phyloP scores from a whole-genome alignment of 73 alveolate genomes.

The Breviolum minutum region DNA sequence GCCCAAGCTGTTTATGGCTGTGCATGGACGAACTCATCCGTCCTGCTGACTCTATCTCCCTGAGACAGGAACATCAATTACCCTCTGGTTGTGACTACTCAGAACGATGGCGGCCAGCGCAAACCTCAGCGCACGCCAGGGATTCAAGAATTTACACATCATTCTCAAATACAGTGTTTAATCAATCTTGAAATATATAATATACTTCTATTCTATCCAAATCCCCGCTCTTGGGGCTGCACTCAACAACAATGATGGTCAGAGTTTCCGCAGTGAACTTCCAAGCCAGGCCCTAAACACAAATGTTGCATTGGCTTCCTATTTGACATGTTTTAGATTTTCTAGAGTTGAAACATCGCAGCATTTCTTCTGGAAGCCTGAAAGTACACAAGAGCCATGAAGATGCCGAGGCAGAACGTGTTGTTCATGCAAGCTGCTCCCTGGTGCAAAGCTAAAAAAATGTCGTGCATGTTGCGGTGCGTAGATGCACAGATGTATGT shows the following conservation, averaged over 20 bases:
- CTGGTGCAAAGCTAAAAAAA: background rate
- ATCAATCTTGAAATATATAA: background rate
- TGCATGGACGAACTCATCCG: background rate
- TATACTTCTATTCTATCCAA: background rate
- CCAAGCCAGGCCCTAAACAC: slow-evolving; percentile 79
- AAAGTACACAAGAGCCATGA: slow-evolving; percentile 84
- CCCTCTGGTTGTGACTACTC: slow-evolving; percentile 35
- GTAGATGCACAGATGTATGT: background rate
- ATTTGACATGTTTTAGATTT: no score
- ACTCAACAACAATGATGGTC: slow-evolving; percentile 69
- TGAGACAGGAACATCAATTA: slow-evolving; percentile 40
- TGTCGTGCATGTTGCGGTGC: background rate
- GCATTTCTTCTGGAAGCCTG: slow-evolving; percentile 28
- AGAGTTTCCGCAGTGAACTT: slow-evolving; percentile 86
- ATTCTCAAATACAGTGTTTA: no score
- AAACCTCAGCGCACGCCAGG: background rate
- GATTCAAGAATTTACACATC: no score
- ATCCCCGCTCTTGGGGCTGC: background rate
- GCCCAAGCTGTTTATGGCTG: background rate
- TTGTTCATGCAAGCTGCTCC: slow-evolving; percentile 95
- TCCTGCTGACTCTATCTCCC: background rate
- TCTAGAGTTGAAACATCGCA: background rate
- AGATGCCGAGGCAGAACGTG: slow-evolving; percentile 94
- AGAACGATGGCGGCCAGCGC: slow-evolving; percentile 57
- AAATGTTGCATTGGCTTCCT: no score